Evolutionary conservation across 805 yeast genomes (phyloP), one percentile per base, ranked within the genome.

Genomic region (Spathaspora girioi): DNA sequence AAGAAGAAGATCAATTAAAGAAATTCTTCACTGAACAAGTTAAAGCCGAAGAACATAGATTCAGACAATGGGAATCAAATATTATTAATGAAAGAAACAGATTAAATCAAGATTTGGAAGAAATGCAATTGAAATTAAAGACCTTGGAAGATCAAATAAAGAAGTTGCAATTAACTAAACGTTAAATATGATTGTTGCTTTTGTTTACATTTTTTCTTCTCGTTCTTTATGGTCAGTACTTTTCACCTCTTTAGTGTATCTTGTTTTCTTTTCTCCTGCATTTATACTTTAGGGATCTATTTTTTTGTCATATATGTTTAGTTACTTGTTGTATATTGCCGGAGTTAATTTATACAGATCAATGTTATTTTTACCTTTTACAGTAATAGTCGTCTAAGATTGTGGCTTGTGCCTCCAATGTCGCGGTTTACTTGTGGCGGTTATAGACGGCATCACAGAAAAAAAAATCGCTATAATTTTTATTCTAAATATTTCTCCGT

Each of bases 21-120:
- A 87, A 88, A 73, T 88, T 88, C 69, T 94, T 94, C 73, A 93
- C 98, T 9, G 97, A 92, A 70, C 97, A 94, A 76, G 78, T 94
- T 54, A 92, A 93, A 75, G 88, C 88, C 46, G 99, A 94, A 75
- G 99, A 94, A 65, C 96, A 90, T 64, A 82, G 99, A 66, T 94
- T 94, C 71, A 89, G 96, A 77, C 97, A 93, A 77, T 94, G 99
- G 99, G 97, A 92, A 75, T 89, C 91, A 61, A 93, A 94, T 67
- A 89, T 94, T 60, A 94, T 91, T 59, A 90, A 89, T 60, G 97
- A 94, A 75, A 87, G 97, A 75, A 89, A 91, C 71, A 83, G 96
- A 69, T 80, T 94, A 67, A 94, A 94, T 73, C 87, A 87, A 70
- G 99, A 94, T 70, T 80, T 94, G 62, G 97, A 93, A 62, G 90